Evolutionary conservation across 768 basidiomycete species (phyloP), one percentile per base, ranked within the genome.

Genomic region (Leccinum longicurvipes): DNA sequence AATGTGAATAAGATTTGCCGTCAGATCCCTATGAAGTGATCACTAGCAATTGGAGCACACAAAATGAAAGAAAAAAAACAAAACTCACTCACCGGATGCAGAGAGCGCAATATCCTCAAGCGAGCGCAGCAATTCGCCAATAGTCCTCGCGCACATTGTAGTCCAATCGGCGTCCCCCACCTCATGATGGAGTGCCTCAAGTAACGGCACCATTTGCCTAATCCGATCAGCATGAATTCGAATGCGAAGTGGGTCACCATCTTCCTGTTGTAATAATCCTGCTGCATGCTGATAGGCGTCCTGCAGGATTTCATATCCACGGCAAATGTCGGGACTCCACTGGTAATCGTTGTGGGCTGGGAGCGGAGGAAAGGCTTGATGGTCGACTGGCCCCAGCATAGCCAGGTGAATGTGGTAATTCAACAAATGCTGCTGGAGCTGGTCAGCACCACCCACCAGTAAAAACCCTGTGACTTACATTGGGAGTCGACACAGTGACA

Each of bases 221-320:
- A 51, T 60, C 10, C 42, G 60, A 25, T 68, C 62, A 27, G 54
- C 29, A 11, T 67, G 63, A 21, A 68, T 56, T 5, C 25, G 32
- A 7, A 68, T 32, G 8, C 36, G 50, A 24, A 55, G 46, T 4
- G 53, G 60, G n/a, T 64, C 60, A 27, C 4, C 44, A 10, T 60
- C 59, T 12, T 64, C 61, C 19, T 56, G 53, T 9, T 10, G 39
- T 34, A 69, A 50, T 10, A 59, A 6, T 0, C 1, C 7, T 3
- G 36, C 1, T 9, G 57, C 61, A 28, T 59, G 49, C 3, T 49
- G 14, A 27, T 57, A 70, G 7, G 53, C 14, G 1, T 54, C 19
- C 7, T 31, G 19, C 6, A 68, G 6, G 12, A 51, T 46, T 21
- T 56, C 29, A 50, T 70, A 54, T 0, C 58, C 60, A 7, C 21